A percentile compares a stretch with the other conserved stretches of the same genome.
Evolutionary conservation across 1,284 basidiomycete species (phyloP).

Genomic region (Earliella scabrosa): DNA sequence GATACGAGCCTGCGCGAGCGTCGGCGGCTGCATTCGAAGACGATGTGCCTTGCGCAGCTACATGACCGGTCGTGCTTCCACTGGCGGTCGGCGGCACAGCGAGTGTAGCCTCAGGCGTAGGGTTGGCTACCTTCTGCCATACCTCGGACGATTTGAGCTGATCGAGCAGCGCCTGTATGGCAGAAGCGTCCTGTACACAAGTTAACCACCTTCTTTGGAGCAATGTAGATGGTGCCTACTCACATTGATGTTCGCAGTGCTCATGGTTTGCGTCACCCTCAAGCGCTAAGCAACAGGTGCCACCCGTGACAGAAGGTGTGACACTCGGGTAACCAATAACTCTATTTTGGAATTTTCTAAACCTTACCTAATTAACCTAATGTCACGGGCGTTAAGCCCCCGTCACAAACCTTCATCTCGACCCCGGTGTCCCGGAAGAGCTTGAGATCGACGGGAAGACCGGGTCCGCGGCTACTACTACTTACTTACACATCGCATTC

Average conservation of each 20-base stretch:
- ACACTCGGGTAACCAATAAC: slow-evolving; percentile 1
- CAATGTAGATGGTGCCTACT: slow-evolving; percentile 5
- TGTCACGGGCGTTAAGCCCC: neutral
- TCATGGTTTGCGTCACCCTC: slow-evolving; percentile 23
- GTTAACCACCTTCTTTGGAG: neutral
- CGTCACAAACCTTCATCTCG: neutral
- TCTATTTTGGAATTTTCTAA: too few species aligned
- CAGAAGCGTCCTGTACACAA: slow-evolving; percentile 55
- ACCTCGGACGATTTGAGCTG: slow-evolving; percentile 64
- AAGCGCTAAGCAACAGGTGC: slow-evolving; percentile 8
- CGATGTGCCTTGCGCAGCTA: slow-evolving; percentile 9
- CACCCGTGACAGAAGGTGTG: slow-evolving; percentile 2
- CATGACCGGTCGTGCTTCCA: slow-evolving; percentile 2
- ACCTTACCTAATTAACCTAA: too few species aligned
- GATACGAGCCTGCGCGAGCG: neutral
- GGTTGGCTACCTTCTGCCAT: slow-evolving; percentile 57
- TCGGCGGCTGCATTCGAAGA: neutral
- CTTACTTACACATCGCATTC: too few species aligned
- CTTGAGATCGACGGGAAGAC: neutral
- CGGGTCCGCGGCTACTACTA: neutral
- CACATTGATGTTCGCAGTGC: slow-evolving; percentile 42
- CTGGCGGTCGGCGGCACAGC: neutral
- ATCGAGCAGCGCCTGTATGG: slow-evolving; percentile 68
- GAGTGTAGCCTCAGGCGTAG: slow-evolving; percentile 3
- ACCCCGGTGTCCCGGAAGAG: neutral